Evolutionary conservation across 2,329 filamentous ascomycete genomes (phyloP).

Genomic region (Pyrenochaeta sp.): DNA sequence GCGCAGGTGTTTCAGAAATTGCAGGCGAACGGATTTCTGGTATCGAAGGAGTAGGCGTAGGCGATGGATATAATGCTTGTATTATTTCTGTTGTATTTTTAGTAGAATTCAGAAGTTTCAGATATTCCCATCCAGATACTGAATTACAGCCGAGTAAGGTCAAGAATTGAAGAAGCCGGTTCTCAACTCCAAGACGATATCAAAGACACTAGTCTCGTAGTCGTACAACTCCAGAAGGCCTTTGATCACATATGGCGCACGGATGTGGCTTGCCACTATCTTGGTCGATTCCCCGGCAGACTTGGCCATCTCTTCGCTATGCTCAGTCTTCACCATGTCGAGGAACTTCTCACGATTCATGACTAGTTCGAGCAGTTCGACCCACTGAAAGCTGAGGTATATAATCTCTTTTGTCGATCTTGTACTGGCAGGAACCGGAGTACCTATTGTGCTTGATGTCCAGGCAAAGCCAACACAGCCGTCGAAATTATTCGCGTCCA

Average conservation of each 20-base stretch:
- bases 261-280: neutral
- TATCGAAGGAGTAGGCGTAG: conserved; percentile 68
- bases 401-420: neutral
- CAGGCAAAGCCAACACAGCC: neutral
- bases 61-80: no score
- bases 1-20: conserved; percentile 50
- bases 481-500: neutral
- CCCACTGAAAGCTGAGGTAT: neutral
- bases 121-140: no score
- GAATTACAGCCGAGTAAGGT: no score
- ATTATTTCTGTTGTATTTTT: neutral
- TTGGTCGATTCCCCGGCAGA: neutral
- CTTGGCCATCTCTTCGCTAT: neutral
- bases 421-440: neutral
- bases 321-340: neutral
- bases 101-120: neutral
- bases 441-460: neutral
- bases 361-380: neutral
- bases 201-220: neutral
- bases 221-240: neutral
- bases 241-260: neutral
- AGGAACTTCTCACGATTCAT: neutral
- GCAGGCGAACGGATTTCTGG: conserved; percentile 22
- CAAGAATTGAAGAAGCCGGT: no score
- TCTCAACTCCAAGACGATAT: no score